phyloP scores from a whole-genome alignment of 345 rosid species.

The Litchi chinensis region DNA sequence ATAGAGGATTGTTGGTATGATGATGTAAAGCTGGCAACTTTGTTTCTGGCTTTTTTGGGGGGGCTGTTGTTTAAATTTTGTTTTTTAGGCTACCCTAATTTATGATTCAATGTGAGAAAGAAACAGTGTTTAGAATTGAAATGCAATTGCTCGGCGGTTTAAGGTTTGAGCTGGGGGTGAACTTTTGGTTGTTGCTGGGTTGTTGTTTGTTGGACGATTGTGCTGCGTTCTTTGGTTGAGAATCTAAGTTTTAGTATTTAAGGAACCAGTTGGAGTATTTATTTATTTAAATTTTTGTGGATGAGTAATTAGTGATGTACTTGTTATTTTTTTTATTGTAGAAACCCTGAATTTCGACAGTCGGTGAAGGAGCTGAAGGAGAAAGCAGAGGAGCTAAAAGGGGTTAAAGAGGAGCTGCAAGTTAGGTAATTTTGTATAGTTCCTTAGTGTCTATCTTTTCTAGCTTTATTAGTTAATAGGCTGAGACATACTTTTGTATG shows the following conservation, averaged over 20 bases:
- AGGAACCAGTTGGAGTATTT: background rate
- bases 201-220: background rate
- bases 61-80: background rate
- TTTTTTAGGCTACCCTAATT: background rate
- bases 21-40: background rate
- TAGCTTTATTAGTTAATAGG: constrained; percentile 48
- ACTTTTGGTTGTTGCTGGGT: background rate
- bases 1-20: background rate
- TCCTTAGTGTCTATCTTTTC: constrained; percentile 2
- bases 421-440: constrained; percentile 55
- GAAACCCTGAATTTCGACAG: constrained; percentile 75
- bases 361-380: constrained; percentile 82
- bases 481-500: constrained; percentile 60
- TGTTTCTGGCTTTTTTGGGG: background rate
- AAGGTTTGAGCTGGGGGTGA: background rate
- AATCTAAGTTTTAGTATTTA: background rate
- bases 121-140: background rate
- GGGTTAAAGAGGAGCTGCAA: constrained; percentile 69
- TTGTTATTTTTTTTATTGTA: constrained; percentile 25
- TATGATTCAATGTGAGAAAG: background rate
- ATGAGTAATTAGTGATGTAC: background rate
- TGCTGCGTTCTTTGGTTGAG: background rate
- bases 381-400: constrained; percentile 69
- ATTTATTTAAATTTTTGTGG: background rate
- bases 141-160: background rate